A percentile compares a stretch with the other conserved stretches of the same genome.
Evolutionary conservation across 2,329 filamentous ascomycete species (phyloP).

Genomic region (Calonectria pseudoreteaudii): DNA sequence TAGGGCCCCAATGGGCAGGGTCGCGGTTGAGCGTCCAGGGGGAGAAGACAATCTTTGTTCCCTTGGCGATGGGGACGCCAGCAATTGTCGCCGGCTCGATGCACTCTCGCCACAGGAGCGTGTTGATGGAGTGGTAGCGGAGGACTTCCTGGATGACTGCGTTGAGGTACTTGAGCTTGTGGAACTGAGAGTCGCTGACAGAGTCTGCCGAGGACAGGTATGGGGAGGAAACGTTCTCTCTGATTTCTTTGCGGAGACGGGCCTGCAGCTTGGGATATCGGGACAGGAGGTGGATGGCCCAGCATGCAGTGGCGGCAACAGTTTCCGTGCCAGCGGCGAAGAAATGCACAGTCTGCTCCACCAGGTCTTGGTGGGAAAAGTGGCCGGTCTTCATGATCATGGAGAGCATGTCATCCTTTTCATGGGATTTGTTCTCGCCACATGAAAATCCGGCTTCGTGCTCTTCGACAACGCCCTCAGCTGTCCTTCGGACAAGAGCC

Average conservation of each 20-base stretch:
- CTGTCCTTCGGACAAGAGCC: neutral
- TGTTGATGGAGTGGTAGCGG: neutral
- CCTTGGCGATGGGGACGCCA: neutral
- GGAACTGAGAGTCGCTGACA: neutral
- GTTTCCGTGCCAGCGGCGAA: neutral
- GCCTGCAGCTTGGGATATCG: neutral
- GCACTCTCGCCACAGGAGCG: neutral
- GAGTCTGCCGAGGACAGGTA: neutral
- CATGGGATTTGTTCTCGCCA: neutral
- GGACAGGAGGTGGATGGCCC: neutral
- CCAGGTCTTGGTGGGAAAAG: neutral
- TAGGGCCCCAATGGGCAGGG: neutral
- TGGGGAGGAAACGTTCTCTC: neutral
- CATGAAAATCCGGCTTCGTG: neutral
- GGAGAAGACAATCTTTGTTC: neutral
- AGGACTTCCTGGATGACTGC: neutral
- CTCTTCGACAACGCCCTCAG: neutral
- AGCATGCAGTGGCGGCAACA: neutral
- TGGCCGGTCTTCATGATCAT: neutral
- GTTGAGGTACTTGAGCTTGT: neutral
- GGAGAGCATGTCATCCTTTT: neutral
- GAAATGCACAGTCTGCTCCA: neutral
- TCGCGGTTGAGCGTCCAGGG: neutral
- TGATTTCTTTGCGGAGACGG: neutral
- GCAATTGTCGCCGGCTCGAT: neutral